Percentiles rank a stretch among this genome's conserved stretches.
phyloP scores from a whole-genome alignment of 257 asterid species.

The Vinca minor region DNA sequence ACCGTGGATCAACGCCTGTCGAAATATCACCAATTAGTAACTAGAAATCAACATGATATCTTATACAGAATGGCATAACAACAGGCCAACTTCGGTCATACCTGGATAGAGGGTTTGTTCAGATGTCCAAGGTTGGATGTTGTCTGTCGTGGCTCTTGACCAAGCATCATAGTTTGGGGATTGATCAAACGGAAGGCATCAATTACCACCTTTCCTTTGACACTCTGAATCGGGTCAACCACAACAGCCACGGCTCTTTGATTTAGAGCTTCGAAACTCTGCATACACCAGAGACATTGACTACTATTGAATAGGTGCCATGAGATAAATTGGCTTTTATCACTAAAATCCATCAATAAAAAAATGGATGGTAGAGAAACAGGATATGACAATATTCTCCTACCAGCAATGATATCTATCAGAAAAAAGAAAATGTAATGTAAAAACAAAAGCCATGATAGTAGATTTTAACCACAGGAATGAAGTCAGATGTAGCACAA shows the following conservation, averaged over 20 bases:
- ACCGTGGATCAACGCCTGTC: slow-evolving; percentile 89
- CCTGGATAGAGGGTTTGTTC: slow-evolving; percentile 92
- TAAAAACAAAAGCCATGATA: background rate
- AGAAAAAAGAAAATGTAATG: background rate
- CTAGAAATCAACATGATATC: background rate
- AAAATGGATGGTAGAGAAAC: background rate
- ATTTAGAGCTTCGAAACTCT: slow-evolving; percentile 97
- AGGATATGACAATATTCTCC: background rate
- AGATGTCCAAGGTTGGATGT: slow-evolving; percentile 95
- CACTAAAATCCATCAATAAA: background rate
- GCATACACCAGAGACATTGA: slow-evolving; percentile 20
- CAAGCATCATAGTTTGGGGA: slow-evolving; percentile 99
- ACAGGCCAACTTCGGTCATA: slow-evolving; percentile 14
- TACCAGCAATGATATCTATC: background rate
- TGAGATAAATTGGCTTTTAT: no score
- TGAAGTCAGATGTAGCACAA: background rate
- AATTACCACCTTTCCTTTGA: slow-evolving; percentile 94
- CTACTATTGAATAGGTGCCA: no score
- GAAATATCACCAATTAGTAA: background rate
- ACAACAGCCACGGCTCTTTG: slow-evolving; percentile 96
- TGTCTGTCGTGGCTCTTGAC: slow-evolving; percentile 97
- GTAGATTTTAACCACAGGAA: background rate
- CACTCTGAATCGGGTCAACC: slow-evolving; percentile 98
- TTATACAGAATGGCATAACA: background rate
- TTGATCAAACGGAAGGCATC: slow-evolving; percentile 90